Evolutionary conservation across 371 early-diverging fungal species (phyloP).

Genomic region (Lichtheimia ramosa): DNA sequence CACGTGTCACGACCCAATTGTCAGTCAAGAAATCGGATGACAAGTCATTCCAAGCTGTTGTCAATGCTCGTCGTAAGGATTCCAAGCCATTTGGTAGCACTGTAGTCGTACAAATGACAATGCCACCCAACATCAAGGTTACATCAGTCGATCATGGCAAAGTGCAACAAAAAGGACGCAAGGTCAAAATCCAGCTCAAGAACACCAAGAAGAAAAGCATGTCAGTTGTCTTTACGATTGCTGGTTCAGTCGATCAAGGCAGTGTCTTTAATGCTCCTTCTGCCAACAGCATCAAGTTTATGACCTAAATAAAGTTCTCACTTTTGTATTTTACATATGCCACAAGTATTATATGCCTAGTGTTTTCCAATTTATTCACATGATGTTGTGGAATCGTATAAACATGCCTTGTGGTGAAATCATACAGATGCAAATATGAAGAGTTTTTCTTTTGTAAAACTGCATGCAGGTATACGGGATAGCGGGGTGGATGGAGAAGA

Average conservation of each 20-base stretch:
- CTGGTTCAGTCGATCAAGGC: constrained; percentile 22
- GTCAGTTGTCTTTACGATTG: constrained; percentile 22
- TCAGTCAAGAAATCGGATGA: constrained; percentile 14
- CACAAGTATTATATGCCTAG: not conserved
- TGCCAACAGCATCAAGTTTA: constrained; percentile 21
- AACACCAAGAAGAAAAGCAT: constrained; percentile 27
- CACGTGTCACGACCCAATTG: constrained; percentile 28
- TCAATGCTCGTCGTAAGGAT: constrained; percentile 35
- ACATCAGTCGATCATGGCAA: constrained; percentile 18
- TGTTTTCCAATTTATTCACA: too few species aligned
- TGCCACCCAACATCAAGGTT: constrained; percentile 23
- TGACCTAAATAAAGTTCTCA: constrained; percentile 3
- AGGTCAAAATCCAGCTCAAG: constrained; percentile 24
- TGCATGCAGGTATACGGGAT: too few species aligned
- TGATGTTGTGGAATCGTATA: not conserved
- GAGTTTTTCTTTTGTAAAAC: too few species aligned
- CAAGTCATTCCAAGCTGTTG: constrained; percentile 21
- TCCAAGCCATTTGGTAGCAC: constrained; percentile 22
- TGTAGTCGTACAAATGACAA: constrained; percentile 28
- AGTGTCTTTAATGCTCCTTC: constrained; percentile 39
- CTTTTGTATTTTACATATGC: not conserved
- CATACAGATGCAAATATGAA: not conserved
- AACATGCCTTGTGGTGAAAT: constrained; percentile 2
- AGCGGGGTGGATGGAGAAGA: not conserved
- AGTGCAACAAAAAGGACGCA: constrained; percentile 28